Percentiles rank a stretch among this genome's conserved stretches.
These are phyloP conservation scores for Aspergillus fumigatus DNA, from an alignment of 2,329 filamentous ascomycete species.

Conservation along the genomic window DNA sequence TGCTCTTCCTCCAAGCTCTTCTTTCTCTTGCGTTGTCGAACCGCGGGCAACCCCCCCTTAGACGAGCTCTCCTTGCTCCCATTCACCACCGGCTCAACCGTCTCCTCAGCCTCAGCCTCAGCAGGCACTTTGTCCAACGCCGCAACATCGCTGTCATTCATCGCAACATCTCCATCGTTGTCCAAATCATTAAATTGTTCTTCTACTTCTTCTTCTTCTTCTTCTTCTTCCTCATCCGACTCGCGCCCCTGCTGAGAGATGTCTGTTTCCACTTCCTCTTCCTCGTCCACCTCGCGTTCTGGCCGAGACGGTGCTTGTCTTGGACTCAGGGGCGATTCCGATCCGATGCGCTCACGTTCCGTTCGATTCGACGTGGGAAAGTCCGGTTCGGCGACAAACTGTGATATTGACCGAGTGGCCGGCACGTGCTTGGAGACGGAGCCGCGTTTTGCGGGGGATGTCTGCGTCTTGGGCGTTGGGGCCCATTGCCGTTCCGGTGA, in stretches of 20 bases:
- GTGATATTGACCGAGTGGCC: slow-evolving; percentile 2
- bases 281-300: slow-evolving; percentile 1
- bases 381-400: neutral
- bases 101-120: neutral
- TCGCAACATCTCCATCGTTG: slow-evolving; percentile 15
- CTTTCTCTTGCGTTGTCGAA: slow-evolving; percentile 23
- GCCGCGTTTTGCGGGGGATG: neutral
- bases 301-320: neutral
- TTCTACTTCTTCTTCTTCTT: neutral
- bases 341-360: neutral
- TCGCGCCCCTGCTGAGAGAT: neutral
- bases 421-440: neutral
- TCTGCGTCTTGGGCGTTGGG: neutral
- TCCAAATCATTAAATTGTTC: neutral
- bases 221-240: neutral
- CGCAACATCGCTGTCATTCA: slow-evolving; percentile 8
- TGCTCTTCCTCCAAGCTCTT: slow-evolving; percentile 14
- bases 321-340: neutral
- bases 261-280: neutral
- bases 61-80: neutral
- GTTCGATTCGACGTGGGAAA: neutral
- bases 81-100: neutral
- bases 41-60: neutral
- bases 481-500: slow-evolving; percentile 6
- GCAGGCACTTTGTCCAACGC: neutral